phyloP scores from a whole-genome alignment of 2,329 filamentous ascomycete species.

The Pseudocercospora musae region DNA sequence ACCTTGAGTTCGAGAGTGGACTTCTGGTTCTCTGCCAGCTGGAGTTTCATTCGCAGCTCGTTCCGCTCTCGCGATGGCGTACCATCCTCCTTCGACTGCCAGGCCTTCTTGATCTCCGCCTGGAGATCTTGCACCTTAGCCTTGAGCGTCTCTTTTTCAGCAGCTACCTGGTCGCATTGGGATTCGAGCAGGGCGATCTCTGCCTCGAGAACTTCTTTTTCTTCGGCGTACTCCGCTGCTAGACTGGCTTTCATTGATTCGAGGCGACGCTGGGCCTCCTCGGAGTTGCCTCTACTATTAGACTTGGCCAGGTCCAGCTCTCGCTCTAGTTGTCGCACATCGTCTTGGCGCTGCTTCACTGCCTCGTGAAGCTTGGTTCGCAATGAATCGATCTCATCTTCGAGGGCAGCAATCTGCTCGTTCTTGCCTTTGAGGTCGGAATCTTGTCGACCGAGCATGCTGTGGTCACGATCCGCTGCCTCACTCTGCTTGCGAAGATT shows the following conservation, averaged over 20 bases:
- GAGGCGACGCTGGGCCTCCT: constrained; percentile 37
- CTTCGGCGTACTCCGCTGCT: constrained; percentile 34
- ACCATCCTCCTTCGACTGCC: constrained; percentile 38
- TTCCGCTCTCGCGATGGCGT: constrained; percentile 38
- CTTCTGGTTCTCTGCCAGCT: constrained; percentile 32
- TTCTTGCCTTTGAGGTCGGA: constrained; percentile 24
- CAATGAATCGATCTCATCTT: constrained; percentile 42
- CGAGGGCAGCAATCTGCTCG: constrained; percentile 30
- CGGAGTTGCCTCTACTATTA: constrained; percentile 23
- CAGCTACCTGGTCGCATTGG: constrained; percentile 41
- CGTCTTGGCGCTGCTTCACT: constrained; percentile 30
- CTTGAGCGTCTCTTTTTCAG: constrained; percentile 58
- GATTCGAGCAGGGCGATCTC: constrained; percentile 50
- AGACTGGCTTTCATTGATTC: constrained; percentile 54
- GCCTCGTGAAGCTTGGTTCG: constrained; percentile 38
- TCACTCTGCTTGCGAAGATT: constrained; percentile 22
- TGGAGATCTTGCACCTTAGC: constrained; percentile 50
- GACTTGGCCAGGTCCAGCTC: constrained; percentile 38
- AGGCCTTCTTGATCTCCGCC: constrained; percentile 33
- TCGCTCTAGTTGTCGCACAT: constrained; percentile 42
- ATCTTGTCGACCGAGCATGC: constrained; percentile 28
- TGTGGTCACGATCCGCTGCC: constrained; percentile 29
- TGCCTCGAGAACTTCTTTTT: constrained; percentile 53
- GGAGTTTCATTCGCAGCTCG: constrained; percentile 33
- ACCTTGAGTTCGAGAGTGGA: constrained; percentile 35